Conservation (phyloP, 2,329 filamentous ascomycete species). For the Parascedosporium putredinis region DNA sequence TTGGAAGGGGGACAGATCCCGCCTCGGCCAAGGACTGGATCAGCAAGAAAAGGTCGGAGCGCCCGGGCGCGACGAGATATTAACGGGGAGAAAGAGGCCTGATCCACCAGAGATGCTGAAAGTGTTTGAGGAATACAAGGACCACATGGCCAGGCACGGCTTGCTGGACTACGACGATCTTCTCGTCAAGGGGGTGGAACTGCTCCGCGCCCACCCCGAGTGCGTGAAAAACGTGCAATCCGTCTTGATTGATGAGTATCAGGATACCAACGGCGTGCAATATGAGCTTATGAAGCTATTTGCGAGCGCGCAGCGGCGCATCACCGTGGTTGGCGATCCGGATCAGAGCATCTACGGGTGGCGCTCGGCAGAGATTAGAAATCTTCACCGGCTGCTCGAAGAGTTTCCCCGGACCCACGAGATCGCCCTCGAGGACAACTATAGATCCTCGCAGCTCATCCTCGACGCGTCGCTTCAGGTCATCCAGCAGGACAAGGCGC, state of each 20-base stretch:
- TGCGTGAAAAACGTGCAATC: constrained; percentile 86
- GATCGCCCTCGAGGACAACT: constrained; percentile 85
- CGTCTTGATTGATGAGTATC: constrained; percentile 93
- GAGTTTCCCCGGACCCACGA: constrained; percentile 72
- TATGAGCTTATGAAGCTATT: constrained; percentile 90
- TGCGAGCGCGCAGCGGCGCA: constrained; percentile 59
- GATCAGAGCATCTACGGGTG: constrained; percentile 98
- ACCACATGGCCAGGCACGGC: constrained; percentile 63
- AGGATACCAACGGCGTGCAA: constrained; percentile 92
- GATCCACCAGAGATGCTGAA: constrained; percentile 51
- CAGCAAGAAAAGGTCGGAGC: constrained; percentile 53
- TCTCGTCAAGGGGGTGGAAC: constrained; percentile 68
- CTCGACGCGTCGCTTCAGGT: constrained; percentile 69
- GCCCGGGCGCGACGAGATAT: constrained; percentile 19
- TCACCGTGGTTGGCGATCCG: constrained; percentile 92
- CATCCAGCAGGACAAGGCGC: constrained; percentile 77
- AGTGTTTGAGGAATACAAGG: constrained; percentile 68
- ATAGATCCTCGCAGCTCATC: constrained; percentile 81
- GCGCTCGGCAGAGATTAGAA: constrained; percentile 84
- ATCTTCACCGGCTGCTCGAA: constrained; percentile 65
- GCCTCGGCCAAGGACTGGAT: constrained; percentile 65
- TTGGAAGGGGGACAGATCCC: constrained; percentile 58
- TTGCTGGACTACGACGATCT: constrained; percentile 92
- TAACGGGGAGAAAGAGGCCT: constrained; percentile 18
- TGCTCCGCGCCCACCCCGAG: constrained; percentile 60